Percentiles rank a stretch among this genome's conserved stretches.
Evolutionary conservation across 768 basidiomycete species (phyloP).

Genomic region (Leucocoprinus sp.): DNA sequence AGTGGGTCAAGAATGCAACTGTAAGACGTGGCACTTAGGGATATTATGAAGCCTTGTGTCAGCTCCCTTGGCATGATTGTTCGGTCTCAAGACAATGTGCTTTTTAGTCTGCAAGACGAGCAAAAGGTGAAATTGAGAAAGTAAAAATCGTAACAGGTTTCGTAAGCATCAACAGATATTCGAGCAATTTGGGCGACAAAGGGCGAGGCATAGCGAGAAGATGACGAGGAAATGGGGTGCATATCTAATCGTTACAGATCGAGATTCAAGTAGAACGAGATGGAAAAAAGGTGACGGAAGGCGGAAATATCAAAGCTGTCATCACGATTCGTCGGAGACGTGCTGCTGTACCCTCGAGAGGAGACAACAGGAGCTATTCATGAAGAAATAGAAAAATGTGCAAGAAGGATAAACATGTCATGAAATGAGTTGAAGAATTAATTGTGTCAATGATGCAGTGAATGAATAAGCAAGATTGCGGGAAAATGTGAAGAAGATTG

Average conservation of each 20-base stretch:
- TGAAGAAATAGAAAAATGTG: slow-evolving; percentile 9
- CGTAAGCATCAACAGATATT: slow-evolving; percentile 18
- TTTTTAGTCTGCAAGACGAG: too few species aligned
- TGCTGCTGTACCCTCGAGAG: slow-evolving; percentile 2
- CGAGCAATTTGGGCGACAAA: slow-evolving; percentile 25
- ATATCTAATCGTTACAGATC: slow-evolving; percentile 71
- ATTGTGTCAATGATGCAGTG: slow-evolving; percentile 12
- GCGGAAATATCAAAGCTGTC: slow-evolving; percentile 12
- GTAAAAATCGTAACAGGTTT: slow-evolving; percentile 11
- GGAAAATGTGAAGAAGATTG: slow-evolving; percentile 16
- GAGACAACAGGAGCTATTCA: slow-evolving; percentile 1
- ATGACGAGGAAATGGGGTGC: slow-evolving; percentile 28
- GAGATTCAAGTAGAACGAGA: slow-evolving; percentile 18
- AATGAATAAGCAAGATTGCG: slow-evolving; percentile 11
- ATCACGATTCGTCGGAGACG: slow-evolving; percentile 6
- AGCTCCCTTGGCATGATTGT: background rate
- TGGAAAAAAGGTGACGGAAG: slow-evolving; percentile 3
- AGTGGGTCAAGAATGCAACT: background rate
- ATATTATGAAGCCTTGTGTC: background rate
- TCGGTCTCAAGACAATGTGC: background rate
- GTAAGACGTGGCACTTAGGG: background rate
- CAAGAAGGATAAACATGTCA: slow-evolving; percentile 15
- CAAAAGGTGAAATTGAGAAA: slow-evolving; percentile 1
- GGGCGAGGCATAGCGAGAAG: slow-evolving; percentile 22
- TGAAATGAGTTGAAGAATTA: too few species aligned